Evolutionary conservation across 1,284 basidiomycete genomes (phyloP), one percentile per base, ranked within the genome.

Genomic region (Thecaphora thlaspeos): DNA sequence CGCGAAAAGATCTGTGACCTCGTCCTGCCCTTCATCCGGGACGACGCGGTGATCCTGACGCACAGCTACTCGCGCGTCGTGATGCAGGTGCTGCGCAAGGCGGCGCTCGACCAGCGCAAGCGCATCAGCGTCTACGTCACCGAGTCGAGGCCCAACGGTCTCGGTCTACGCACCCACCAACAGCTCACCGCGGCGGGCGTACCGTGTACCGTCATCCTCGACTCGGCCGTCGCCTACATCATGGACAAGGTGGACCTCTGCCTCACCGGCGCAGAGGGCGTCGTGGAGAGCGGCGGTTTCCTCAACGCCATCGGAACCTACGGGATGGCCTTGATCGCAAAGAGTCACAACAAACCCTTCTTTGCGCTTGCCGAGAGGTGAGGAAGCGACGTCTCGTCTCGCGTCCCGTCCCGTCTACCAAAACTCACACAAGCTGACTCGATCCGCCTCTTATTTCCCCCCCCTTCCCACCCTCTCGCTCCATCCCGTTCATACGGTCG

Each of bases 91-190:
- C 83, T 99, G 45, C 83, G 97, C 45, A 84, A 87, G 59, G 79
- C 80, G 2, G 92, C 93, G 8, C 88, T 94, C 78, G 18, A 47
- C 15, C 62, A 71, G 23, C 85, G 86, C 75, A 97, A 96, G 81
- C 84, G 92, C 50, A 91, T 98, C 80, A 90, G 88, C 72, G 94
- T 98, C 40, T 98, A 92, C 78, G 95, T 99, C 48, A 96, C 95
- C 50, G 91, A 96, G 84, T 90, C 90, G 34, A 83, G 91, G 63
- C 92, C 91, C 68, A 85, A 86, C 75, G 87, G 88, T 61, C 82
- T 88, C 8, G 67, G 71, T 0, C 28, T 72, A 28, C 37, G 39
- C 43, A 80, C 78, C 47, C 76, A 70, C 70, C 28, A 50, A 21
- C 63, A 50, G 19, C 50, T 77, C 4, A 59, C 58, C 26, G 85